These are phyloP conservation scores for Gracilaria vermiculophylla DNA, from an alignment of 23 red algal species.

Conservation along the genomic window DNA sequence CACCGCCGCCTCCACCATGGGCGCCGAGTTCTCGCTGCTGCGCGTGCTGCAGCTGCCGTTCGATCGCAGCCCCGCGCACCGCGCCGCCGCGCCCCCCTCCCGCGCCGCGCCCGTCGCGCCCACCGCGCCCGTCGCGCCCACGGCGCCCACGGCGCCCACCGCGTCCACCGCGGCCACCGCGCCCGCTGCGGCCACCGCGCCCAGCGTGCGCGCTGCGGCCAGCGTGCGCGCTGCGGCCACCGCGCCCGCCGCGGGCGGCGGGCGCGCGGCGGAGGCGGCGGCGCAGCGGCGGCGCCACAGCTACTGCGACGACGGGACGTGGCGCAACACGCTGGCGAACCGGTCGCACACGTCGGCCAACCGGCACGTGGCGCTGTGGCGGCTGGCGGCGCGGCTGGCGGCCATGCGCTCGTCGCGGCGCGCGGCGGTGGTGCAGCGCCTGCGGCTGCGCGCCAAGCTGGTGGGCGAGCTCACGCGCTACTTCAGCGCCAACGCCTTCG, in stretches of 20 bases:
- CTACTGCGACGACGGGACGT: not conserved
- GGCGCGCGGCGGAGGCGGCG: not conserved
- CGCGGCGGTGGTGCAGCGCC: not conserved
- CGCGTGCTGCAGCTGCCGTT: not conserved
- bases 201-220: not conserved
- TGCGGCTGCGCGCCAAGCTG: not conserved
- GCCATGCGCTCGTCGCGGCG: not conserved
- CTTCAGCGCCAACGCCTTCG: not conserved
- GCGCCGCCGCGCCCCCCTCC: not conserved
- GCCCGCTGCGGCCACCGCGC: not conserved
- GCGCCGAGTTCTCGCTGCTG: constrained; percentile 1
- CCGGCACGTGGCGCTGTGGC: not conserved
- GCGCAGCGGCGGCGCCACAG: not conserved
- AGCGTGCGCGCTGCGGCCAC: not conserved
- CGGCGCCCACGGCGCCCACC: not conserved
- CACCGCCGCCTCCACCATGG: not conserved
- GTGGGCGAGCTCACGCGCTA: constrained; percentile 6
- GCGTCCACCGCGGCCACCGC: not conserved
- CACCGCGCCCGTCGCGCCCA: not conserved
- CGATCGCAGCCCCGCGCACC: not conserved
- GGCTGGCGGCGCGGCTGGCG: not conserved
- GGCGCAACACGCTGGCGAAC: constrained; percentile 9
- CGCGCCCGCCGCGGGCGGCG: not conserved
- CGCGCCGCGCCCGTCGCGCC: not conserved
- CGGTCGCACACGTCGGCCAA: constrained; percentile 11